Conservation (phyloP, 2,329 filamentous ascomycete genomes). For the Diaporthe amygdali region DNA sequence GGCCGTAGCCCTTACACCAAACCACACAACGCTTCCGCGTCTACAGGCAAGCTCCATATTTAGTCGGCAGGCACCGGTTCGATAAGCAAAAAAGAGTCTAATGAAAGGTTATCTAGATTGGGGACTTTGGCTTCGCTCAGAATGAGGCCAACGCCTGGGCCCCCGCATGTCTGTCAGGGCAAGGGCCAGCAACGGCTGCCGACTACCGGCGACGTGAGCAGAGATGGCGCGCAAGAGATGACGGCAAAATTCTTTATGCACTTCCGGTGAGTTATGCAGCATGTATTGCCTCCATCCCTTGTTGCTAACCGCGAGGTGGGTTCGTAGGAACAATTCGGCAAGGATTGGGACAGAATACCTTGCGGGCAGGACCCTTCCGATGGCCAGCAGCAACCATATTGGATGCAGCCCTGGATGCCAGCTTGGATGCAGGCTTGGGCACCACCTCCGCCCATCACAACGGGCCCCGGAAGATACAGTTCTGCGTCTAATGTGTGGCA, state of each 20-base stretch:
- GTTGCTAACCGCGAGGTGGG: neutral
- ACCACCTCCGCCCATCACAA: neutral
- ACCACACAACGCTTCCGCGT: neutral
- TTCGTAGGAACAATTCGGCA: neutral
- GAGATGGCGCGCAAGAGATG: neutral
- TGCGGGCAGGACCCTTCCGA: neutral
- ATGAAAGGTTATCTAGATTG: neutral
- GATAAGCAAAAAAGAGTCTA: neutral
- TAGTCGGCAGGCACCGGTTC: too few relatives aligned
- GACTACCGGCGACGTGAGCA: neutral
- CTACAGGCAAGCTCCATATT: neutral
- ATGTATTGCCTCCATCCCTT: neutral
- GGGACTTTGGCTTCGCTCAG: neutral
- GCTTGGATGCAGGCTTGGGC: neutral
- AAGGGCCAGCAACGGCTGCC: too few relatives aligned
- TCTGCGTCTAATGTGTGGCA: slow-evolving; percentile 13
- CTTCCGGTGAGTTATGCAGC: neutral
- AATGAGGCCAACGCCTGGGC: neutral
- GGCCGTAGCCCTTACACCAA: neutral
- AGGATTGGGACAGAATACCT: slow-evolving; percentile 4
- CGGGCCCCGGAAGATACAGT: neutral
- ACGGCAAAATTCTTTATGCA: neutral
- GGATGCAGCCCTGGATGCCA: neutral
- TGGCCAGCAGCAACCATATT: neutral
- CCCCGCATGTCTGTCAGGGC: neutral